A percentile compares a stretch with the other conserved stretches of the same genome.
Evolutionary conservation across 1,139 yeast species (phyloP).

Genomic region (Kurtzmaniella quercitrusa): DNA sequence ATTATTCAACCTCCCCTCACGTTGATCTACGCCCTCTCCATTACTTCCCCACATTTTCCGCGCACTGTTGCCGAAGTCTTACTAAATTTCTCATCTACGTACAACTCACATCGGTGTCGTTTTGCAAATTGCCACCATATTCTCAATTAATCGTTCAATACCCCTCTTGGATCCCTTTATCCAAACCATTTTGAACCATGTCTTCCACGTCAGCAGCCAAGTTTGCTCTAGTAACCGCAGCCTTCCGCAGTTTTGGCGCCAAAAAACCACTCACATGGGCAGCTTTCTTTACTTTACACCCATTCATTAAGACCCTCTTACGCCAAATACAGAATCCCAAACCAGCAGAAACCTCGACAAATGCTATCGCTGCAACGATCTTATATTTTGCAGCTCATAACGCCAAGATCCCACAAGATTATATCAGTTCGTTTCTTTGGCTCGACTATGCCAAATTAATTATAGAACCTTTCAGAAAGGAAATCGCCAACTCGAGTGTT

Average conservation of each 20-base stretch:
- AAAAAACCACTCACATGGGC: conserved; percentile 6
- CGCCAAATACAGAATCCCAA: not conserved
- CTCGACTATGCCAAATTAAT: conserved; percentile 18
- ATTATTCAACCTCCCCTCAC: no score
- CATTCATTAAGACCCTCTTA: conserved; percentile 2
- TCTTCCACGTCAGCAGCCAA: conserved; percentile 1
- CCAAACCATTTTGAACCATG: not conserved
- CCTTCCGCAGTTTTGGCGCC: conserved; percentile 3
- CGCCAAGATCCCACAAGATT: conserved; percentile 37
- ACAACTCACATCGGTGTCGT: no score
- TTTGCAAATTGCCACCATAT: no score
- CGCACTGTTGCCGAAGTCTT: no score
- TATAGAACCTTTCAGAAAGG: not conserved
- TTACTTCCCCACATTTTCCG: no score
- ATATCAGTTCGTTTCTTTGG: conserved; percentile 33
- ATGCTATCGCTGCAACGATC: conserved; percentile 24
- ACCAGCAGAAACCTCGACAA: conserved; percentile 6
- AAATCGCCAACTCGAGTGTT: not conserved
- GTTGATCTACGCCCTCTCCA: no score
- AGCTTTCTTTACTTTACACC: conserved; percentile 6
- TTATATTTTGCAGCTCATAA: conserved; percentile 30
- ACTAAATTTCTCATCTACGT: no score
- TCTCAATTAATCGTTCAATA: not conserved
- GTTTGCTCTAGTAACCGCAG: conserved; percentile 6
- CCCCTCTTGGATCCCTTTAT: not conserved